Evolutionary conservation across 108 stramenopile species (phyloP).

Genomic region (Hondaea fermentalgiana): DNA sequence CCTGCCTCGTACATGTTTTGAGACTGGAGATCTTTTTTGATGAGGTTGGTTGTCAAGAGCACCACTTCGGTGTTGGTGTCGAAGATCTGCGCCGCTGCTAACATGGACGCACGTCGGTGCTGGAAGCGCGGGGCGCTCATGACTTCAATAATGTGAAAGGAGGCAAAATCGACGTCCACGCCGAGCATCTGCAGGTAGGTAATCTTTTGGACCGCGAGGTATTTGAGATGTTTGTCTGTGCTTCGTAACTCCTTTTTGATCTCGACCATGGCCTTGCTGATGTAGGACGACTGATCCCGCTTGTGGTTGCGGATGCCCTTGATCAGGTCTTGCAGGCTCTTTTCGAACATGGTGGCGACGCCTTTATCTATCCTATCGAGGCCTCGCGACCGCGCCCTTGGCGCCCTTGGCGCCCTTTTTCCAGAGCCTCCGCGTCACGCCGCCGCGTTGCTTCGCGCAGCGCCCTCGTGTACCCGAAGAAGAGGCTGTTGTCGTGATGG

Average conservation of each 20-base stretch:
- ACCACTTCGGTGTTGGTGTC: slow-evolving; percentile 88
- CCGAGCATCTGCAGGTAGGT: slow-evolving; percentile 95
- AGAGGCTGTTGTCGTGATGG: too few species aligned
- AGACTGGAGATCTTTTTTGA: slow-evolving; percentile 88
- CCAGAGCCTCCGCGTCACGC: too few species aligned
- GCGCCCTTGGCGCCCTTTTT: too few species aligned
- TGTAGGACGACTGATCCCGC: slow-evolving; percentile 80
- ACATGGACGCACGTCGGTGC: slow-evolving; percentile 85
- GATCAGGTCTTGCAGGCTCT: slow-evolving; percentile 81
- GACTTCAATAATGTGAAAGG: slow-evolving; percentile 84
- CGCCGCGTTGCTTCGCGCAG: too few species aligned
- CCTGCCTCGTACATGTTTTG: slow-evolving; percentile 84
- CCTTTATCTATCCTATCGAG: too few species aligned
- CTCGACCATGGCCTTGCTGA: slow-evolving; percentile 84
- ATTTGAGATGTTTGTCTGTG: slow-evolving; percentile 77
- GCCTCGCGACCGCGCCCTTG: too few species aligned
- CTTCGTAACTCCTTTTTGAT: slow-evolving; percentile 85
- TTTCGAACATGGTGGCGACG: slow-evolving; percentile 67
- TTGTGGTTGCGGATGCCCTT: slow-evolving; percentile 94
- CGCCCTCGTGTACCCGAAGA: too few species aligned
- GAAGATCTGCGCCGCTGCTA: slow-evolving; percentile 87
- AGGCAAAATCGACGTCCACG: slow-evolving; percentile 89
- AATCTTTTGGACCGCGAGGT: slow-evolving; percentile 88
- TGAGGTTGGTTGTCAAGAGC: slow-evolving; percentile 85
- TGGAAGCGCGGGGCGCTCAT: slow-evolving; percentile 86